phyloP scores from a whole-genome alignment of 805 yeast species.

The Tetrapisispora phaffii region DNA sequence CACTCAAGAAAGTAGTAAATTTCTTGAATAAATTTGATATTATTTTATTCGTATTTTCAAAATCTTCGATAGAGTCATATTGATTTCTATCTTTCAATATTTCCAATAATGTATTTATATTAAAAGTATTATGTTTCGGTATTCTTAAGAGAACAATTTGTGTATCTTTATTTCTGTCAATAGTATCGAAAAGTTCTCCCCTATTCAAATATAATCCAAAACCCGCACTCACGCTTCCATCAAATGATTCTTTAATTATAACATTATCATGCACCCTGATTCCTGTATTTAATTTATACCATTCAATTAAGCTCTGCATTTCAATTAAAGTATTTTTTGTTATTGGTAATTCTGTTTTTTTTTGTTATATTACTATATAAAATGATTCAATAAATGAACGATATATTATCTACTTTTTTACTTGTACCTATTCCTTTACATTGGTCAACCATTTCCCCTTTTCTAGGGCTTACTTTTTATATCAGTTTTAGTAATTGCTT shows the following conservation, averaged over 20 bases:
- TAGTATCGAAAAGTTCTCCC: background rate
- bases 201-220: slow-evolving; percentile 15
- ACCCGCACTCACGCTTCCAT: slow-evolving; percentile 28
- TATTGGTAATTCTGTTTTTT: too few relatives aligned
- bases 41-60: slow-evolving; percentile 19
- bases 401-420: too few relatives aligned
- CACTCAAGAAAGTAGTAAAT: slow-evolving; percentile 4
- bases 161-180: slow-evolving; percentile 4
- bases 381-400: background rate
- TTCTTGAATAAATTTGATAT: slow-evolving; percentile 24
- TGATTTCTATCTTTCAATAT: slow-evolving; percentile 15
- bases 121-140: slow-evolving; percentile 27
- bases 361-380: background rate
- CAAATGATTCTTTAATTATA: background rate
- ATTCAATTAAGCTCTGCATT: background rate
- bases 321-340: background rate
- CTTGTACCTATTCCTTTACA: too few relatives aligned
- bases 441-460: too few relatives aligned
- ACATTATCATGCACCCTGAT: background rate
- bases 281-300: background rate
- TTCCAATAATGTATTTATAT: slow-evolving; percentile 22
- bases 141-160: slow-evolving; percentile 32
- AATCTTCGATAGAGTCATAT: slow-evolving; percentile 17
- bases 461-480: too few relatives aligned
- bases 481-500: too few relatives aligned